phyloP scores from a whole-genome alignment of 441 rosid genomes.

The Biscutella auriculata region DNA sequence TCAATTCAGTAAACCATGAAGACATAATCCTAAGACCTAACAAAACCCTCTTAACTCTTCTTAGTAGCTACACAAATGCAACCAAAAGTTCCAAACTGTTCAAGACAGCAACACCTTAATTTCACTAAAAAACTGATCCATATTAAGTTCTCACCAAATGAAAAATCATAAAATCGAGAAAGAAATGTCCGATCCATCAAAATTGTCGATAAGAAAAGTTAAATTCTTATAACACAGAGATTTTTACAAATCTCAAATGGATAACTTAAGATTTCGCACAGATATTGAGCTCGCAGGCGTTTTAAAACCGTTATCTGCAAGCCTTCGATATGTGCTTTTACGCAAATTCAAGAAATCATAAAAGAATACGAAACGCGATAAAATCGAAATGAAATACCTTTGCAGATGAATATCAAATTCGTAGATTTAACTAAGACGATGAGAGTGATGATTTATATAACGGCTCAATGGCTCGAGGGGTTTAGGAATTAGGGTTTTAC shows the following conservation, averaged over 20 bases:
- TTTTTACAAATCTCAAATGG: background rate
- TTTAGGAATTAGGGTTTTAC: conserved; percentile 10
- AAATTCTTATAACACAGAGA: conserved; percentile 22
- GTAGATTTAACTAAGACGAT: background rate
- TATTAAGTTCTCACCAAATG: background rate
- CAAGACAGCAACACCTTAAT: no score
- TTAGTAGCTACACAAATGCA: background rate
- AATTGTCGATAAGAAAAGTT: conserved; percentile 18
- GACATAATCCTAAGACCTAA: no score
- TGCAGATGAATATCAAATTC: background rate
- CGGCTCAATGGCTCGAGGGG: background rate
- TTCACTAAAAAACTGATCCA: no score
- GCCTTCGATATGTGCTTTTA: conserved; percentile 57
- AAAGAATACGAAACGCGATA: background rate
- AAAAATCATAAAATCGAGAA: background rate
- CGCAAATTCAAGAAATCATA: background rate
- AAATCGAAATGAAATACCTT: conserved; percentile 22
- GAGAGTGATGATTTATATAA: background rate
- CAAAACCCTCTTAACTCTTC: background rate
- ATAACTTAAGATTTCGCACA: conserved; percentile 39
- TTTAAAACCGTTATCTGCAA: conserved; percentile 28
- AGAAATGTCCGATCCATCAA: conserved; percentile 11
- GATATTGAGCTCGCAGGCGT: conserved; percentile 42
- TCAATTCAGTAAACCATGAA: no score
- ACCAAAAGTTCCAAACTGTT: background rate